These are phyloP conservation scores for Wickerhamiella alocasiicola DNA, from an alignment of 805 yeast species.

Conservation along the genomic window DNA sequence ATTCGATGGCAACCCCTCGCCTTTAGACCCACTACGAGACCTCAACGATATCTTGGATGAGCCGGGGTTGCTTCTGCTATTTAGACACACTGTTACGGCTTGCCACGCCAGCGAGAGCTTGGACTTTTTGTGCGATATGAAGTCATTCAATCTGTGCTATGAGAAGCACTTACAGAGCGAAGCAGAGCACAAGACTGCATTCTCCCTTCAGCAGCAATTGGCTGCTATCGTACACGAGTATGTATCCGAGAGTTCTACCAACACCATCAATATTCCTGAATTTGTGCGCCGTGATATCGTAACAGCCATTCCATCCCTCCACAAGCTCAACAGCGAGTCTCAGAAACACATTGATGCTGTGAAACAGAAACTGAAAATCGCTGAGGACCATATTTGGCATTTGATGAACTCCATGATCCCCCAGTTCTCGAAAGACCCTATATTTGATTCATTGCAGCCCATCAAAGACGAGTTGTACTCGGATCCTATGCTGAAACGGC, in stretches of 20 bases:
- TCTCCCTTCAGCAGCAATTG: conserved; percentile 1
- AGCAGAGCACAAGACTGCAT: background rate
- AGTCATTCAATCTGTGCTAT: background rate
- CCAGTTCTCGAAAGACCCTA: conserved; percentile 1
- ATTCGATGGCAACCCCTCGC: background rate
- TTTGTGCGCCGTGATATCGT: background rate
- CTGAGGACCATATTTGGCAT: conserved; percentile 2
- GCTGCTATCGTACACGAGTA: conserved; percentile 1
- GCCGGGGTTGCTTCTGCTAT: conserved; percentile 4
- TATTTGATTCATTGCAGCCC: background rate
- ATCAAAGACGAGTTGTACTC: background rate
- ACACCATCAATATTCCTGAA: conserved; percentile 2
- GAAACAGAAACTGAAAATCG: background rate
- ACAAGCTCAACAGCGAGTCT: background rate
- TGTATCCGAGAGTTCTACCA: background rate
- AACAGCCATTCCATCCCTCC: background rate
- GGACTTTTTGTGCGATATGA: background rate
- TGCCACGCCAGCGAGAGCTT: background rate
- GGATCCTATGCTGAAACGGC: too few relatives aligned
- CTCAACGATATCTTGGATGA: conserved; percentile 4
- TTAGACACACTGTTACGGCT: background rate
- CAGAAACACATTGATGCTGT: background rate
- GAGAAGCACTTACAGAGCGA: background rate
- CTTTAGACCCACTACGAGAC: background rate
- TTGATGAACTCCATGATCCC: conserved; percentile 4